Percentiles rank a stretch among this genome's conserved stretches.
Evolutionary conservation across 495 filamentous ascomycete genomes (phyloP).

Genomic region (Aspergillus panamensis): DNA sequence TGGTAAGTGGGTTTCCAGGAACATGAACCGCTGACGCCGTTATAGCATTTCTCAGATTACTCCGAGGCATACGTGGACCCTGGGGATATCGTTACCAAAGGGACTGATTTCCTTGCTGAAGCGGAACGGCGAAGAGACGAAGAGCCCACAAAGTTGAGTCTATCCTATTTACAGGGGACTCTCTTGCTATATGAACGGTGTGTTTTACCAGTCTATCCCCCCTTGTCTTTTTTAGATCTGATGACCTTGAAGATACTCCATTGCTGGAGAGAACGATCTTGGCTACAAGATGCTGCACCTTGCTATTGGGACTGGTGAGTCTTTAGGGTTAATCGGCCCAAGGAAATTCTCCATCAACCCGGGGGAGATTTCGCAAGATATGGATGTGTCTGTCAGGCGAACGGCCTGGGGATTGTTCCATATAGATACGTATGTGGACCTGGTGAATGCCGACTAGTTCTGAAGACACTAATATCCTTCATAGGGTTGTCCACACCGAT

Average conservation of each 20-base stretch:
- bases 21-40: not conserved
- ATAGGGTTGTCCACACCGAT: constrained; percentile 40
- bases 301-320: constrained; percentile 38
- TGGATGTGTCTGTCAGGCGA: constrained; percentile 33
- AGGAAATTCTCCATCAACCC: constrained; percentile 21
- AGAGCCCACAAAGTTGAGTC: constrained; percentile 26
- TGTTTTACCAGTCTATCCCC: not conserved
- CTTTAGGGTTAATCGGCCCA: constrained; percentile 35
- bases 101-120: constrained; percentile 41
- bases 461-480: not conserved
- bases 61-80: constrained; percentile 42
- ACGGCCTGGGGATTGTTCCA: constrained; percentile 47
- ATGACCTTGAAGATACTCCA: constrained; percentile 33
- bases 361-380: constrained; percentile 30
- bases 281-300: constrained; percentile 45
- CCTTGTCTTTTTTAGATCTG: not conserved
- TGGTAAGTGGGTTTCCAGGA: not conserved
- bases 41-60: constrained; percentile 45
- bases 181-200: constrained; percentile 43
- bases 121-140: constrained; percentile 35
- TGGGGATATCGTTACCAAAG: constrained; percentile 43
- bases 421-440: constrained; percentile 39
- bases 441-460: not conserved
- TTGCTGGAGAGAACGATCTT: constrained; percentile 40
- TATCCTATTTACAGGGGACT: constrained; percentile 40